These are phyloP conservation scores for Fonticula alba DNA, from an alignment of 78 protist genomes.

Conservation along the genomic window DNA sequence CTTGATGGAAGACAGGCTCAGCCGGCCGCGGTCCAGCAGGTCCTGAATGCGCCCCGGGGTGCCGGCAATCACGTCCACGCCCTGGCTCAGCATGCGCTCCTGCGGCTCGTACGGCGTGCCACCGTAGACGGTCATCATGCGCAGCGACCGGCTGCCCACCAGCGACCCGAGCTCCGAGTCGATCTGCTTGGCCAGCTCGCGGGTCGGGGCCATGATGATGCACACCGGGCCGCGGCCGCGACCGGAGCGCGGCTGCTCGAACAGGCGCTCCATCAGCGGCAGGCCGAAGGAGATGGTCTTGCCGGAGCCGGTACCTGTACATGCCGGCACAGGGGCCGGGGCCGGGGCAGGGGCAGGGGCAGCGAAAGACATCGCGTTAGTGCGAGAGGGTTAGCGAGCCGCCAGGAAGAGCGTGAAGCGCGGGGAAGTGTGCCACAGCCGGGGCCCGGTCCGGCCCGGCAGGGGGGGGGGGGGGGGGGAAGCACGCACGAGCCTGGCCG, in stretches of 20 bases:
- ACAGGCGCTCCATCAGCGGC: conserved; percentile 15
- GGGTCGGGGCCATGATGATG: conserved; percentile 43
- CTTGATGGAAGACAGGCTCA: not conserved
- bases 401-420: too few species aligned
- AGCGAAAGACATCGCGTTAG: too few species aligned
- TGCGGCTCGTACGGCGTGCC: conserved; percentile 22
- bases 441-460: too few species aligned
- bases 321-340: too few species aligned
- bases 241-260: not conserved
- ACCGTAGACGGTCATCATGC: conserved; percentile 18
- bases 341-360: too few species aligned
- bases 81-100: conserved; percentile 7
- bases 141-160: not conserved
- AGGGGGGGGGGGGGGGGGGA: too few species aligned
- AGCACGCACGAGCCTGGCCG: conserved; percentile 11
- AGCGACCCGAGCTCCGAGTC: not conserved
- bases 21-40: not conserved
- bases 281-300: conserved; percentile 44
- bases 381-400: too few species aligned
- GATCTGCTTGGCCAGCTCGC: conserved; percentile 54
- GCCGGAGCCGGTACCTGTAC: conserved; percentile 44
- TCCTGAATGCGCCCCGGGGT: conserved; percentile 50
- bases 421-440: too few species aligned
- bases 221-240: conserved; percentile 20
- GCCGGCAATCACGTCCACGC: conserved; percentile 5